Evolutionary conservation across 208 protist species (phyloP), one percentile per base, ranked within the genome.

Genomic region (Crithidia sp.): DNA sequence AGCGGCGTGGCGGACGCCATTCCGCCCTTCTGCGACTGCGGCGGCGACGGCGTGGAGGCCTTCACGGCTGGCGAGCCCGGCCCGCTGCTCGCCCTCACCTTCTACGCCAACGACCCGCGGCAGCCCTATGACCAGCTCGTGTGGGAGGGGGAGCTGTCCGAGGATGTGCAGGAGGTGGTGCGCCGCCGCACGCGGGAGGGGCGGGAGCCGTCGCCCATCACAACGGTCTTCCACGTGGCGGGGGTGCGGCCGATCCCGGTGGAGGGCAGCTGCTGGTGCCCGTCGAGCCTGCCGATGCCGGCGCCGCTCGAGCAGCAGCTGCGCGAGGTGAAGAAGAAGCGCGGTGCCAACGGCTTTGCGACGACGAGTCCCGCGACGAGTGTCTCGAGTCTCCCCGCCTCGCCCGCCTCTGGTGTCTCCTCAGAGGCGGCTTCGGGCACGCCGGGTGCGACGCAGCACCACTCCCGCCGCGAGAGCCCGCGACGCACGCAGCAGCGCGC

Each of bases 21-120:
- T 40, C 66, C 67, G 40, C 59, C 59, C 17, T 70, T 69, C 28
- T 79, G 67, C 14, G 67, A 56, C 41, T 74, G 74, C 37, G 61
- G n/a, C 12, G 6, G 16, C 17, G 69, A 57, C 6, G 40, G 41
- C 44, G n/a, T 52, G 12, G 68, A 60, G 3, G 36, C 36, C 6
- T 40, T 44, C 55, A 19, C 61, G 28, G 67, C n/a, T 8, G 63
- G 40, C 41, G 45, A 52, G 28, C 64, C 71, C 5, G 84, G 86
- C 4, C 86, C 85, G 50, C 52, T 91, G 52, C 83, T 92, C 7
- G 88, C 86, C 14, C 74, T 94, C 45, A 85, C 86, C 50, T 81
- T 94, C 41, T 94, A 88, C 57, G 83, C 63, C 36, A 89, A 87
- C 68, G 83, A 94, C 64, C 81, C 81, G 7, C 54, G 67, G 16